phyloP scores from a whole-genome alignment of 2,329 filamentous ascomycete species.

The Penicillium sp. region DNA sequence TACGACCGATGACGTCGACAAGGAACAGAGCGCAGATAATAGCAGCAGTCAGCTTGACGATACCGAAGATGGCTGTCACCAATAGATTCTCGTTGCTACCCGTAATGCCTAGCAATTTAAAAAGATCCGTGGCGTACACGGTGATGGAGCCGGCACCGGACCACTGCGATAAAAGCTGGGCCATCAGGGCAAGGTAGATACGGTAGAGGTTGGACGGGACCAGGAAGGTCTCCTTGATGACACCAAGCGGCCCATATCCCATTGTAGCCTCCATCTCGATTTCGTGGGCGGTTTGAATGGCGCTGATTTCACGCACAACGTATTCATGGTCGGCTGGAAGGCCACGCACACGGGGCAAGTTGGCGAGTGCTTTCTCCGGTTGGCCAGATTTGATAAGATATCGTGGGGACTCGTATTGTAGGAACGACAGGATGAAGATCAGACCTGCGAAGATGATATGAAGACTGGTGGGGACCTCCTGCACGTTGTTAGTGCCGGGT shows the following conservation, averaged over 20 bases:
- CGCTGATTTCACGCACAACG: constrained; percentile 57
- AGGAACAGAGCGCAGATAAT: constrained; percentile 70
- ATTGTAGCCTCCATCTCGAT: constrained; percentile 67
- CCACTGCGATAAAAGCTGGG: constrained; percentile 71
- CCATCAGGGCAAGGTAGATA: constrained; percentile 62
- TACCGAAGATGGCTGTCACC: constrained; percentile 69
- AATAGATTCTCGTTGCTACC: constrained; percentile 66
- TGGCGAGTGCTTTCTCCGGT: constrained; percentile 44
- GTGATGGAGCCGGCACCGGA: constrained; percentile 70
- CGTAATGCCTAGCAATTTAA: constrained; percentile 64
- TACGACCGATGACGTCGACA: constrained; percentile 73
- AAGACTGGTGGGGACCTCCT: constrained; percentile 62
- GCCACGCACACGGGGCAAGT: constrained; percentile 54
- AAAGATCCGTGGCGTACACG: constrained; percentile 70
- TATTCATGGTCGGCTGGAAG: constrained; percentile 59
- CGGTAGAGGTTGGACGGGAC: constrained; percentile 67
- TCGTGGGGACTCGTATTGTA: constrained; percentile 65
- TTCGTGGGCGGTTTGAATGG: constrained; percentile 62
- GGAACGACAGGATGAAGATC: constrained; percentile 65
- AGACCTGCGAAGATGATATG: constrained; percentile 73
- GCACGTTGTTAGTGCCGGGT: constrained; percentile 1
- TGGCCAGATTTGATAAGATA: constrained; percentile 64
- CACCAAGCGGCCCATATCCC: constrained; percentile 60
- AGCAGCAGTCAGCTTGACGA: constrained; percentile 66
- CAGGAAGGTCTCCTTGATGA: constrained; percentile 64